A percentile compares a stretch with the other conserved stretches of the same genome.
Evolutionary conservation across 805 yeast species (phyloP).

Genomic region (Peterozyma toletana): DNA sequence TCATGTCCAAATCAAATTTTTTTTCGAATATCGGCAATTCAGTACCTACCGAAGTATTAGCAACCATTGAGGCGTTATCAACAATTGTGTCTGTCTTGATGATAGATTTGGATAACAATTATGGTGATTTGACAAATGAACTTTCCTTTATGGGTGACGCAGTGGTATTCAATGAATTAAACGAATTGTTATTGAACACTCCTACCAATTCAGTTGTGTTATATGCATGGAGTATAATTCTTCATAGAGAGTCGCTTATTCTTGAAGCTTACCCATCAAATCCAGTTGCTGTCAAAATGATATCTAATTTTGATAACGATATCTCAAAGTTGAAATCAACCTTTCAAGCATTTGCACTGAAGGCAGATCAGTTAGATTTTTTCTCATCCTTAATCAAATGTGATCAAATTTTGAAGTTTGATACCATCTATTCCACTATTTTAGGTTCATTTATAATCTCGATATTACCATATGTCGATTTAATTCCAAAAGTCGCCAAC

Average conservation of each 20-base stretch:
- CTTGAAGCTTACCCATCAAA: constrained; percentile 30
- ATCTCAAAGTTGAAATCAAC: constrained; percentile 7
- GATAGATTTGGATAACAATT: constrained; percentile 48
- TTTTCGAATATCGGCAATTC: constrained; percentile 9
- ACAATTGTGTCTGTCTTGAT: constrained; percentile 44
- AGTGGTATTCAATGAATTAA: constrained; percentile 28
- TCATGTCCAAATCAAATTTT: constrained; percentile 31
- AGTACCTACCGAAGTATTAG: background rate
- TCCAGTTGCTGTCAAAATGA: constrained; percentile 13
- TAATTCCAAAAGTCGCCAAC: constrained; percentile 36
- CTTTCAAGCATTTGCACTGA: constrained; percentile 28
- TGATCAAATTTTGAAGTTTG: constrained; percentile 37
- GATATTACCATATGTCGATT: constrained; percentile 39
- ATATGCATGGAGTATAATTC: constrained; percentile 61
- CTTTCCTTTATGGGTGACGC: constrained; percentile 34
- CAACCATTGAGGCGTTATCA: constrained; percentile 33
- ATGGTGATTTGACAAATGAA: constrained; percentile 30
- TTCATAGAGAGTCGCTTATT: constrained; percentile 42
- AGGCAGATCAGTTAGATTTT: constrained; percentile 33
- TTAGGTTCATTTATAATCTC: constrained; percentile 36
- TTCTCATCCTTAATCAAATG: constrained; percentile 35
- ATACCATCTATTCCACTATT: constrained; percentile 42
- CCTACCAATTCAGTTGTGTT: constrained; percentile 40
- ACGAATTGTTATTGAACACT: constrained; percentile 28
- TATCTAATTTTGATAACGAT: constrained; percentile 14